A percentile compares a stretch with the other conserved stretches of the same genome.
These are phyloP conservation scores for Chenopodium formosanum DNA, from an alignment of 148 eudicot species.

Conservation along the genomic window DNA sequence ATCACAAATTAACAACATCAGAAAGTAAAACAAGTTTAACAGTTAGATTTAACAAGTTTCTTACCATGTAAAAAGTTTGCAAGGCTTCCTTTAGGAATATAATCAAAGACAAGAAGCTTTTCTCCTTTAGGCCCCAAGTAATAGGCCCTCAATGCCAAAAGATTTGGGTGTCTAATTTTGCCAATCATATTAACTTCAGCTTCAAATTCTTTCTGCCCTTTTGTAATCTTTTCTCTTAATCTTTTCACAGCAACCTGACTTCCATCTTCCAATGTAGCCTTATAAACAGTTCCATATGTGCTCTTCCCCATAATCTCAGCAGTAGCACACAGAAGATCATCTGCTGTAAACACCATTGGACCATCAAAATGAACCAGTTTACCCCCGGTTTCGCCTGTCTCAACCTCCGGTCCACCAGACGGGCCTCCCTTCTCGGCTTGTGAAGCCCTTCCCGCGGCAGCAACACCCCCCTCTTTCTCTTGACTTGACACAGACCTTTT, in stretches of 20 bases:
- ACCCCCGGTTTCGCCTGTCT: constrained; percentile 64
- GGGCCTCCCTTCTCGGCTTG: constrained; percentile 54
- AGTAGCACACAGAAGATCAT: constrained; percentile 81
- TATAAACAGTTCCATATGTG: constrained; percentile 88
- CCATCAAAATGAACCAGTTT: constrained; percentile 89
- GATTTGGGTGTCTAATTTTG: constrained; percentile 74
- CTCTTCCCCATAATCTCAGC: constrained; percentile 97
- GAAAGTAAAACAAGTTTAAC: not conserved
- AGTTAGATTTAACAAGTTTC: not conserved
- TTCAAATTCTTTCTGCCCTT: constrained; percentile 76
- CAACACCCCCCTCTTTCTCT: constrained; percentile 27
- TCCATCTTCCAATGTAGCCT: constrained; percentile 86
- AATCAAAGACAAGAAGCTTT: constrained; percentile 92
- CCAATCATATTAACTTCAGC: constrained; percentile 77
- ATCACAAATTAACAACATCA: not conserved
- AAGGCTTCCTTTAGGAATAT: constrained; percentile 77
- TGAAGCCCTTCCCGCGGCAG: constrained; percentile 26
- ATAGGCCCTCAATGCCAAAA: constrained; percentile 87
- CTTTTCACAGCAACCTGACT: constrained; percentile 86
- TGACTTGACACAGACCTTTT: constrained; percentile 40
- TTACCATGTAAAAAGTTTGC: constrained; percentile 75
- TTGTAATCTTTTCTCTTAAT: constrained; percentile 71
- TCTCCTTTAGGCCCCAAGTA: constrained; percentile 91
- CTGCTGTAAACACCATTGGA: constrained; percentile 77
- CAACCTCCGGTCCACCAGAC: constrained; percentile 41